Percentiles rank a stretch among this genome's conserved stretches.
Evolutionary conservation across 345 rosid genomes (phyloP).

Genomic region (Anastatica hierochuntica): DNA sequence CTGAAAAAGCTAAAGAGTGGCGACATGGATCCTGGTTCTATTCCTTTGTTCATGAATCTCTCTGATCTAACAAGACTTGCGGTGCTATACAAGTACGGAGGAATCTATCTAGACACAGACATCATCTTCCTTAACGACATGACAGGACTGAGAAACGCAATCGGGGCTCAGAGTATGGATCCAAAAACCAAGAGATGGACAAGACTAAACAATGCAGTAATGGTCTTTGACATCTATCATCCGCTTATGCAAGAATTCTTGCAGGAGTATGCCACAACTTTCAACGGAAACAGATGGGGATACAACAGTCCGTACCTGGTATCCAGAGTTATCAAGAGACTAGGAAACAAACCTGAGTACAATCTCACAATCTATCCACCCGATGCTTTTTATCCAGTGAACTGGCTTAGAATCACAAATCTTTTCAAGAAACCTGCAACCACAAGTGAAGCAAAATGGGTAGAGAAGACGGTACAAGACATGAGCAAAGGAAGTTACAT

Average conservation of each 20-base stretch:
- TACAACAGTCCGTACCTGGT: constrained; percentile 65
- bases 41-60: constrained; percentile 47
- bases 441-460: constrained; percentile 32
- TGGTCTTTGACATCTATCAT: constrained; percentile 54
- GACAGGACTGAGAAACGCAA: constrained; percentile 39
- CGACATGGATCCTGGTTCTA: constrained; percentile 52
- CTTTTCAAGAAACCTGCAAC: constrained; percentile 47
- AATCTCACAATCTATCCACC: constrained; percentile 42
- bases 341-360: constrained; percentile 29
- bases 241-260: constrained; percentile 49
- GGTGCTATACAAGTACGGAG: constrained; percentile 61
- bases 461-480: constrained; percentile 20
- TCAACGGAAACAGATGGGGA: constrained; percentile 67
- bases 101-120: constrained; percentile 66
- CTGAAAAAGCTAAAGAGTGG: constrained; percentile 42
- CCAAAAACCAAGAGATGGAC: constrained; percentile 40
- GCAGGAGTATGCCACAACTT: constrained; percentile 51
- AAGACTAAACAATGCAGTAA: constrained; percentile 57
- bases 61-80: constrained; percentile 64
- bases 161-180: constrained; percentile 59
- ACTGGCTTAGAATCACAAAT: constrained; percentile 42
- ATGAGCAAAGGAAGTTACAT: constrained; percentile 28
- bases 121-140: constrained; percentile 48
- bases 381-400: constrained; percentile 52
- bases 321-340: constrained; percentile 42